A percentile compares a stretch with the other conserved stretches of the same genome.
Conservation (phyloP, 2,329 filamentous ascomycete species). For the Exophiala oligosperma region DNA sequence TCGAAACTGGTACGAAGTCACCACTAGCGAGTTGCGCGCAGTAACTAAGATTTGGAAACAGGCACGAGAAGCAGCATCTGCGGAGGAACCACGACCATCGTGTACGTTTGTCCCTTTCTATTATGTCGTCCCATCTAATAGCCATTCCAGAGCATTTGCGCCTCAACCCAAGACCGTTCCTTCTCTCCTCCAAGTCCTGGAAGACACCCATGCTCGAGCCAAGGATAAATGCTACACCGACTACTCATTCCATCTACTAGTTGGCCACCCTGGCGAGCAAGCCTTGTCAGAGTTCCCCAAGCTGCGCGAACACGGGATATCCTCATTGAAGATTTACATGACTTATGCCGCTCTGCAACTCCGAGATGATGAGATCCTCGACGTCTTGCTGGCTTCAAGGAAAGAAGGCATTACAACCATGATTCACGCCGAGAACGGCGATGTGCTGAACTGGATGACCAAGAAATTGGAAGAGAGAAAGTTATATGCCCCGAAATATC, state of each 20-base stretch:
- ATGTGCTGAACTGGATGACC: constrained; percentile 48
- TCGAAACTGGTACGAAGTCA: constrained; percentile 36
- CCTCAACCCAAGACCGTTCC: constrained; percentile 48
- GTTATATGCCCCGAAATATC: constrained; percentile 45
- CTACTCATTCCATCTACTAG: constrained; percentile 55
- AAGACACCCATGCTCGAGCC: constrained; percentile 45
- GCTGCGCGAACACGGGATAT: constrained; percentile 41
- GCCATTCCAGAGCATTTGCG: constrained; percentile 41
- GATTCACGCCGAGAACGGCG: constrained; percentile 52
- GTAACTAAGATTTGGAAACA: constrained; percentile 11
- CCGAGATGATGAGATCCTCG: constrained; percentile 45
- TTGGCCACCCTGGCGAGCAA: constrained; percentile 51
- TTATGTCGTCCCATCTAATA: background rate
- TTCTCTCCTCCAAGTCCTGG: constrained; percentile 45
- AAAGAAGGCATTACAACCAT: constrained; percentile 49
- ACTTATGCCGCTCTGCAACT: constrained; percentile 46
- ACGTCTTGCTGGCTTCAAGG: constrained; percentile 50
- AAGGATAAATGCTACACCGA: constrained; percentile 49
- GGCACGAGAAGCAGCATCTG: constrained; percentile 48
- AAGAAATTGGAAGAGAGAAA: constrained; percentile 42
- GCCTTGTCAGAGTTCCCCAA: constrained; percentile 42
- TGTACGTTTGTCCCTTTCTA: constrained; percentile 25
- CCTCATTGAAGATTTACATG: constrained; percentile 49
- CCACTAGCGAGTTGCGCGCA: background rate
- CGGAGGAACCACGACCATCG: constrained; percentile 51